Conservation (phyloP, 257 asterid genomes). For the Rubia yunnanensis region DNA sequence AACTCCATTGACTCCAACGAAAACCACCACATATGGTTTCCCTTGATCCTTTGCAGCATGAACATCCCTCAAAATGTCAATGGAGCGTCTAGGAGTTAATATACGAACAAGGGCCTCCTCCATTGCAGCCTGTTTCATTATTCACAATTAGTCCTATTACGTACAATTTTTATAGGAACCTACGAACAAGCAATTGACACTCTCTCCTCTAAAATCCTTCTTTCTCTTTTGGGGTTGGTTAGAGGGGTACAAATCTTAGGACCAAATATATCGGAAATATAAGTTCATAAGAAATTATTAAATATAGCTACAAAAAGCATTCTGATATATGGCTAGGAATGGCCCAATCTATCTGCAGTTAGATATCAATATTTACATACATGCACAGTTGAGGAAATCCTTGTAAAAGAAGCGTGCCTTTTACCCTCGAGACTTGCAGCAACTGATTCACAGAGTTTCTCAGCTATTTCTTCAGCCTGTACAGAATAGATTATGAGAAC, state of each 20-base stretch:
- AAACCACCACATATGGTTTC: slow-evolving; percentile 94
- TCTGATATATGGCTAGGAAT: background rate
- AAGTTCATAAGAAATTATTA: background rate
- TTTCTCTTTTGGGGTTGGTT: background rate
- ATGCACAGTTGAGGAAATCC: slow-evolving; percentile 91
- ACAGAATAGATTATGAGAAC: slow-evolving; percentile 13
- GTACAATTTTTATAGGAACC: background rate
- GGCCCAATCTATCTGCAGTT: background rate
- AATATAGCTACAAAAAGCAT: too few species aligned
- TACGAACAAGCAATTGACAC: background rate
- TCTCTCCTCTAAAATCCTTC: background rate
- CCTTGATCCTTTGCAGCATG: slow-evolving; percentile 89
- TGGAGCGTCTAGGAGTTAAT: slow-evolving; percentile 89
- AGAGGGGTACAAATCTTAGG: background rate
- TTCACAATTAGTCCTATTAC: slow-evolving; percentile 14
- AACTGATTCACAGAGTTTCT: slow-evolving; percentile 92
- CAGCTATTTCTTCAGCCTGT: slow-evolving; percentile 99
- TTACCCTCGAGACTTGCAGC: slow-evolving; percentile 97
- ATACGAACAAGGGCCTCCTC: slow-evolving; percentile 98
- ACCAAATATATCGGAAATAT: too few species aligned
- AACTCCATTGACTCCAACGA: slow-evolving; percentile 97
- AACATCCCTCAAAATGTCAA: slow-evolving; percentile 94
- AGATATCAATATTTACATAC: slow-evolving; percentile 22
- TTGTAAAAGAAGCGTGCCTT: slow-evolving; percentile 77
- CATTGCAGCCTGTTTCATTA: slow-evolving; percentile 70